A percentile compares a stretch with the other conserved stretches of the same genome.
Conservation (phyloP, 1,139 yeast species). For the Yamadazyma sp. region DNA sequence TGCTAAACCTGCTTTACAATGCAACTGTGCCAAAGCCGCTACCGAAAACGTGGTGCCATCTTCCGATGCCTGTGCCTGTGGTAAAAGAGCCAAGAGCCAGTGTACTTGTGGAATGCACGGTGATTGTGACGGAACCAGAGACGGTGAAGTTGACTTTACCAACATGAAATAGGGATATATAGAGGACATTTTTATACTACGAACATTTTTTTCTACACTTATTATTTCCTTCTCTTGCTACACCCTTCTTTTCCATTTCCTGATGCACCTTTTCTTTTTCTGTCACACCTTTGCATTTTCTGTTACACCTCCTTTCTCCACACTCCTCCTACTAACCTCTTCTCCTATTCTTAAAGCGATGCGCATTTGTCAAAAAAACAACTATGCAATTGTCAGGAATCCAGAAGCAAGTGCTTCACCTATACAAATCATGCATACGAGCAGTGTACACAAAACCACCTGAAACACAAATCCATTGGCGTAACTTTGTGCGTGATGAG, state of each 20-base stretch:
- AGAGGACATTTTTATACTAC: not conserved
- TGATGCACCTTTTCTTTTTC: too few relatives aligned
- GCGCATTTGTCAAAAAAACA: conserved; percentile 2
- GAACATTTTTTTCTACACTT: too few relatives aligned
- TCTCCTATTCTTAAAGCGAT: not conserved
- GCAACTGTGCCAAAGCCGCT: conserved; percentile 44
- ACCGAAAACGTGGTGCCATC: conserved; percentile 41
- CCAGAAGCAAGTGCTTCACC: conserved; percentile 61
- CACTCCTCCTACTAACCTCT: not conserved
- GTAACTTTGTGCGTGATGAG: conserved; percentile 49
- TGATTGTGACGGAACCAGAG: conserved; percentile 43
- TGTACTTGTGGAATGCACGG: conserved; percentile 46
- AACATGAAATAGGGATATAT: conserved; percentile 31
- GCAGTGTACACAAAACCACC: conserved; percentile 56
- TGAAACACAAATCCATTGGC: conserved; percentile 46
- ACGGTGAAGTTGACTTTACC: conserved; percentile 49
- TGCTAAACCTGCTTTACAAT: conserved; percentile 45
- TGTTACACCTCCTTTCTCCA: not conserved
- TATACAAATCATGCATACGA: conserved; percentile 61
- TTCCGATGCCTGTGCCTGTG: conserved; percentile 45
- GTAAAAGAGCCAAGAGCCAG: conserved; percentile 39
- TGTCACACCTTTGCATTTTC: too few relatives aligned
- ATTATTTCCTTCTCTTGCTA: too few relatives aligned
- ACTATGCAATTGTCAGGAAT: conserved; percentile 53
- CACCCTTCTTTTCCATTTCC: too few relatives aligned